phyloP scores from a whole-genome alignment of 192 early-diverging fungal genomes.

The Backusella luteola region DNA sequence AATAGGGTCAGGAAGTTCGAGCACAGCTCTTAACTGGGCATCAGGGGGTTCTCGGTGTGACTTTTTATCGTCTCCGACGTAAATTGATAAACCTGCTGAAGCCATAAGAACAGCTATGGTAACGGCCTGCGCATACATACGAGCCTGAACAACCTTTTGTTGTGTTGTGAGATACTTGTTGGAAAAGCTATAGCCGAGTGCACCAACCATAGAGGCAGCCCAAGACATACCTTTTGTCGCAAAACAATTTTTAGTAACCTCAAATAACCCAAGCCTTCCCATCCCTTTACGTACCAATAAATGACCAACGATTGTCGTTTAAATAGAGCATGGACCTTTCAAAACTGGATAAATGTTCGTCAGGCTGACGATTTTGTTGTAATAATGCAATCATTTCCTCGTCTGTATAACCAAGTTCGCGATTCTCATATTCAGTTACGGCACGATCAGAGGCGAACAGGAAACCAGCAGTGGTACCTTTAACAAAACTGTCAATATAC shows the following conservation, averaged over 20 bases:
- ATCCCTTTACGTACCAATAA: conserved; percentile 29
- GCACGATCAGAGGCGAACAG: conserved; percentile 38
- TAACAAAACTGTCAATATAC: neutral
- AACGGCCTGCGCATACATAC: conserved; percentile 70
- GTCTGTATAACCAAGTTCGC: conserved; percentile 35
- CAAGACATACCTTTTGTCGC: conserved; percentile 33
- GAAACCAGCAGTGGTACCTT: conserved; percentile 34
- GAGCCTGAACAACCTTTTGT: conserved; percentile 70
- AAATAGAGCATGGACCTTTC: conserved; percentile 28
- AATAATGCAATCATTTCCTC: conserved; percentile 20
- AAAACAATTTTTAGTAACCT: neutral
- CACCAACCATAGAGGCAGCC: conserved; percentile 41
- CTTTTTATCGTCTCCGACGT: conserved; percentile 32
- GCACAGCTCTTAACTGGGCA: conserved; percentile 30
- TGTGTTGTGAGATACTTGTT: conserved; percentile 50
- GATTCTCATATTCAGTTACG: conserved; percentile 31
- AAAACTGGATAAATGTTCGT: neutral
- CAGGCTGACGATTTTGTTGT: neutral
- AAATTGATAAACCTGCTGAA: conserved; percentile 51
- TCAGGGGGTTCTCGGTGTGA: conserved; percentile 24
- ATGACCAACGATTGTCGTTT: conserved; percentile 38
- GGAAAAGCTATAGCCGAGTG: conserved; percentile 36
- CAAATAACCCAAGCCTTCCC: neutral
- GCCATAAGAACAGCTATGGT: conserved; percentile 61
- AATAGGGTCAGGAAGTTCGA: conserved; percentile 29